A percentile compares a stretch with the other conserved stretches of the same genome.
These are phyloP conservation scores for Phytophthora nicotianae DNA, from an alignment of 352 stramenopile genomes.

Conservation along the genomic window DNA sequence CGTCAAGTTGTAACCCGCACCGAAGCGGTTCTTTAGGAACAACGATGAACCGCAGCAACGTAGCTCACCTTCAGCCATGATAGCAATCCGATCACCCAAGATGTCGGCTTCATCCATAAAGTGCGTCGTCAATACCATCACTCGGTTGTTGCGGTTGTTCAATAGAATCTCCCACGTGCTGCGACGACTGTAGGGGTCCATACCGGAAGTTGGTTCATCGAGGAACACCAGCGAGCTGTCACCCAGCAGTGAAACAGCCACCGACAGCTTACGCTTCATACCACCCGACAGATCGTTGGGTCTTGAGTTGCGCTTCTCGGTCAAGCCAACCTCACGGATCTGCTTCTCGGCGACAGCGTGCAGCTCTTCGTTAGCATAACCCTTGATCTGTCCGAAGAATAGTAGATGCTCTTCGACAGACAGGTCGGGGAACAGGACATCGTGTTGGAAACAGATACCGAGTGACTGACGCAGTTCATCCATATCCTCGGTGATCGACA, in stretches of 20 bases:
- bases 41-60: slow-evolving; percentile 69
- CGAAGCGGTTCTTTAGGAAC: slow-evolving; percentile 81
- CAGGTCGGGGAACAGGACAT: slow-evolving; percentile 82
- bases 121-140: slow-evolving; percentile 92
- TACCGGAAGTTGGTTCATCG: slow-evolving; percentile 93
- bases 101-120: slow-evolving; percentile 95
- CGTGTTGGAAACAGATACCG: slow-evolving; percentile 87
- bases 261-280: slow-evolving; percentile 92
- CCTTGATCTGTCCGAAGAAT: slow-evolving; percentile 78
- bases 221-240: slow-evolving; percentile 86
- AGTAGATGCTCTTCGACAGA: slow-evolving; percentile 80
- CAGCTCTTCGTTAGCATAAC: slow-evolving; percentile 35
- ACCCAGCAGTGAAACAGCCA: slow-evolving; percentile 89
- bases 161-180: slow-evolving; percentile 89
- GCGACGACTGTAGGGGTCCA: slow-evolving; percentile 95
- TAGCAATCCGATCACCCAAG: slow-evolving; percentile 80
- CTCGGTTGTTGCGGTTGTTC: slow-evolving; percentile 50
- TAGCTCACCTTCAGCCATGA: slow-evolving; percentile 79
- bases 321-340: slow-evolving; percentile 59
- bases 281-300: slow-evolving; percentile 66
- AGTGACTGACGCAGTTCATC: slow-evolving; percentile 74
- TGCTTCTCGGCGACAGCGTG: slow-evolving; percentile 22
- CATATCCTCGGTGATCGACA: slow-evolving; percentile 84
- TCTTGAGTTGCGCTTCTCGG: slow-evolving; percentile 49
- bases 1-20: slow-evolving; percentile 64